A percentile compares a stretch with the other conserved stretches of the same genome.
Conservation (phyloP, 805 yeast species). For the Geotrichum ghanense region DNA sequence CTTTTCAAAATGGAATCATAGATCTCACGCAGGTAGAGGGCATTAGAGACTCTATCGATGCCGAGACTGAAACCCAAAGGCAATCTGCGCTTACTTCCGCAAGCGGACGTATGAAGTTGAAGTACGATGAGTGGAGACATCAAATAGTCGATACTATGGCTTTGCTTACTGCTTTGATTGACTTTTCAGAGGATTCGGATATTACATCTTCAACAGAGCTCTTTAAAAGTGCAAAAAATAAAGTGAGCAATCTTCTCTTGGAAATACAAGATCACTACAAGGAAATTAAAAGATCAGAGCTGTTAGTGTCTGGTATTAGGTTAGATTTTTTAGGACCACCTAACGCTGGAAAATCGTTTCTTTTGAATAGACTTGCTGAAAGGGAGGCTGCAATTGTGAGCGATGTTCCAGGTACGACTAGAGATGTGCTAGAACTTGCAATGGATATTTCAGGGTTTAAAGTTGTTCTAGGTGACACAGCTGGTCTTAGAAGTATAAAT, state of each 20-base stretch:
- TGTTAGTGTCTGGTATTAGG: slow-evolving; percentile 62
- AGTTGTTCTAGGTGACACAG: slow-evolving; percentile 81
- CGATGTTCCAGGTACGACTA: slow-evolving; percentile 83
- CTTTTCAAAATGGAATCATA: slow-evolving; percentile 70
- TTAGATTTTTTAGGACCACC: slow-evolving; percentile 80
- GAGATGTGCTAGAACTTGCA: slow-evolving; percentile 77
- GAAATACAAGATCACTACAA: slow-evolving; percentile 34
- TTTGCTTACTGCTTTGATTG: slow-evolving; percentile 74
- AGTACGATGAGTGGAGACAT: slow-evolving; percentile 57
- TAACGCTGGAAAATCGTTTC: slow-evolving; percentile 90
- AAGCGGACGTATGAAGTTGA: slow-evolving; percentile 48
- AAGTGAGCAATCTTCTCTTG: slow-evolving; percentile 30
- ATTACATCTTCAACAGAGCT: slow-evolving; percentile 51
- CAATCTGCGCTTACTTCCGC: slow-evolving; percentile 62
- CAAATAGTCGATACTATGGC: slow-evolving; percentile 58
- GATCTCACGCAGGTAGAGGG: slow-evolving; percentile 91
- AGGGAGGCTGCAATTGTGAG: slow-evolving; percentile 87
- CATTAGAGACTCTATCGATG: slow-evolving; percentile 75
- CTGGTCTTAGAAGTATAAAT: slow-evolving; percentile 56
- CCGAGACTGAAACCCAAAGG: slow-evolving; percentile 87
- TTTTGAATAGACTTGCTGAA: slow-evolving; percentile 63
- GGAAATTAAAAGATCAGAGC: slow-evolving; percentile 26
- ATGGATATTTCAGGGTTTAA: slow-evolving; percentile 77
- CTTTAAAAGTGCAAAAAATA: slow-evolving; percentile 37
- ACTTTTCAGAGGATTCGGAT: slow-evolving; percentile 91